Percentiles rank a stretch among this genome's conserved stretches.
Conservation (phyloP, 2,329 filamentous ascomycete species). For the Aspergillus cejpii region DNA sequence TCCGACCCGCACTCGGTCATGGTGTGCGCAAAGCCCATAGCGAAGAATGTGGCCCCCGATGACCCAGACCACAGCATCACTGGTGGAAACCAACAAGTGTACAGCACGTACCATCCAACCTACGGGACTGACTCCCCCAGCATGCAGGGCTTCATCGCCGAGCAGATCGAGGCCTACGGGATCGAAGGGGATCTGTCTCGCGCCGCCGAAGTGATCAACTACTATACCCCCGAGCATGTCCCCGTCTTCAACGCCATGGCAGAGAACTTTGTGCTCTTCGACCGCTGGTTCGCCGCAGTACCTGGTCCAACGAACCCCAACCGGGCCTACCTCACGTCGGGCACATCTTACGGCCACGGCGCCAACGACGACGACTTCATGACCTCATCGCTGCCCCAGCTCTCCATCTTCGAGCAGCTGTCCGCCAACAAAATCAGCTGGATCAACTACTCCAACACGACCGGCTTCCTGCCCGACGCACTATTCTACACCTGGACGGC, state of each 20-base stretch:
- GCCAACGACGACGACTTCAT: constrained; percentile 33
- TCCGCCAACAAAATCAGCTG: constrained; percentile 39
- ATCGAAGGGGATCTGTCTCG: constrained; percentile 30
- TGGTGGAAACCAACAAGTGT: constrained; percentile 41
- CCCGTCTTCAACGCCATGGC: constrained; percentile 39
- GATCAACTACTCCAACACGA: constrained; percentile 45
- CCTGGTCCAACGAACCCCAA: constrained; percentile 39
- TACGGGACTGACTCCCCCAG: constrained; percentile 18
- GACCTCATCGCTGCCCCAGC: constrained; percentile 32
- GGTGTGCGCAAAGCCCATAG: constrained; percentile 35
- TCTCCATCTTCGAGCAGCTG: constrained; percentile 39
- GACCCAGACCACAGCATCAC: constrained; percentile 42
- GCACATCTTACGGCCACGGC: constrained; percentile 38
- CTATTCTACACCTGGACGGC: constrained; percentile 42
- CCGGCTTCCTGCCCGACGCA: constrained; percentile 41
- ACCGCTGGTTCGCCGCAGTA: constrained; percentile 40
- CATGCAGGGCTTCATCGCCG: constrained; percentile 41
- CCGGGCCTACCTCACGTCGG: constrained; percentile 35
- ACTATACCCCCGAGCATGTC: constrained; percentile 39
- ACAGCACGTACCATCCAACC: constrained; percentile 34
- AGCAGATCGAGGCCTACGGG: constrained; percentile 36
- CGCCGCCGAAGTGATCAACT: constrained; percentile 41
- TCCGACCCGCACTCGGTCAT: constrained; percentile 19
- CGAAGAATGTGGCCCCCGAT: constrained; percentile 37
- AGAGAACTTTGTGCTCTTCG: constrained; percentile 42